Evolutionary conservation across 768 basidiomycete genomes (phyloP), one percentile per base, ranked within the genome.

Genomic region (Holtermanniella nyarrowii): DNA sequence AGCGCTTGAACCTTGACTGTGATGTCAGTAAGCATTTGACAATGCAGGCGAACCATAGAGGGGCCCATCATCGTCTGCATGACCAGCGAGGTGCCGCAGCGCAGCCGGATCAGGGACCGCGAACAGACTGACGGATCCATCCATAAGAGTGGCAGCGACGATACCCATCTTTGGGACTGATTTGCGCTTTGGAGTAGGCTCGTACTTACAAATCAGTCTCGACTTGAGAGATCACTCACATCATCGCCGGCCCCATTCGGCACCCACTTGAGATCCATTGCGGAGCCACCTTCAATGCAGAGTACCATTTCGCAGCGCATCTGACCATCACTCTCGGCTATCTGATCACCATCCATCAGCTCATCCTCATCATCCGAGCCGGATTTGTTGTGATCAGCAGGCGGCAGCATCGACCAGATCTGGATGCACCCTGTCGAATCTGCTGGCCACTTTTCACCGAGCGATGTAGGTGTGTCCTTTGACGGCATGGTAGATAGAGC

Each of bases 241-340:
- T 67, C 44, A 51, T 88, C 87, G 59, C 87, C 80, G 16, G 84
- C 81, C 0, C 90, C 89, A 24, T 89, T 67, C 2, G 93, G 93
- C 69, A 91, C 91, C 91, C 93, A 97, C 71, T 84, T 88, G 13
- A 91, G 66, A 46, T 86, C 84, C 58, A 82, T 79, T 2, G 82
- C 85, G 3, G 85, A 79, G 0, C 91, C 89, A 18, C 77, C 76
- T n/a, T 90, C 83, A 7, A 88, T 58, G 55, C 89, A 91, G 0
- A 97, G 62, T 1, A 90, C 82, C 77, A 95, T 77, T 65, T 88
- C 89, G 57, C 90, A 93, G 16, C 65, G 74, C 76, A 86, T 78
- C 50, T 75, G 70, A 0, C 81, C 81, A n/a, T n/a, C n/a, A n/a
- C n/a, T n/a, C 0, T 54, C 44, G 43, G 78, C 74, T 37, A 63